Percentiles rank a stretch among this genome's conserved stretches.
Conservation (phyloP, 78 protist genomes). For the Dictyostelium purpureum region DNA sequence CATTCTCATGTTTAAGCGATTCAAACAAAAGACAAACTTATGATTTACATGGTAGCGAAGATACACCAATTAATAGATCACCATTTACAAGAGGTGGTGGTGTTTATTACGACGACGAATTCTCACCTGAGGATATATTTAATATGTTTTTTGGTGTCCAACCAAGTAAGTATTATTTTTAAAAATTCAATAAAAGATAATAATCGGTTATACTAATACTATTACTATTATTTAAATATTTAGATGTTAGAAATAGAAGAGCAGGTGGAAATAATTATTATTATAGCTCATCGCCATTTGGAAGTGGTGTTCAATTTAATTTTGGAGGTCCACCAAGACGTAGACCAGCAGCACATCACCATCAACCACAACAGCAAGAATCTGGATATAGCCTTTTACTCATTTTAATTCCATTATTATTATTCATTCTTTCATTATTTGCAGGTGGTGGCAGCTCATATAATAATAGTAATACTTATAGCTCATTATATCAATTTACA, state of each 20-base stretch:
- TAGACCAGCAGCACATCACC: not conserved
- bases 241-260: not conserved
- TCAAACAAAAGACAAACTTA: conserved; percentile 39
- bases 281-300: conserved; percentile 11
- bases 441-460: conserved; percentile 20
- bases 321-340: conserved; percentile 22
- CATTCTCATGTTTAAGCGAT: conserved; percentile 69
- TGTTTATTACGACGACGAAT: conserved; percentile 21
- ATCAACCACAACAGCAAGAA: conserved; percentile 8
- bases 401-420: conserved; percentile 40
- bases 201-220: not conserved
- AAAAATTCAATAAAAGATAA: not conserved
- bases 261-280: not conserved
- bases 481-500: not conserved
- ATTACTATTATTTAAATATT: not conserved
- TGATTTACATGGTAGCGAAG: conserved; percentile 67
- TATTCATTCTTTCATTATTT: conserved; percentile 11
- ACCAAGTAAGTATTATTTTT: not conserved
- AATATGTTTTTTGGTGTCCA: conserved; percentile 71
- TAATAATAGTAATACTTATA: not conserved
- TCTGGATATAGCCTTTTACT: conserved; percentile 28
- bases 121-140: conserved; percentile 70
- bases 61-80: conserved; percentile 25
- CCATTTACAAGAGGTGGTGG: conserved; percentile 51
- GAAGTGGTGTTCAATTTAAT: conserved; percentile 21